Percentiles rank a stretch among this genome's conserved stretches.
Evolutionary conservation across 148 eudicot species (phyloP).

Genomic region (Selenicereus undatus): DNA sequence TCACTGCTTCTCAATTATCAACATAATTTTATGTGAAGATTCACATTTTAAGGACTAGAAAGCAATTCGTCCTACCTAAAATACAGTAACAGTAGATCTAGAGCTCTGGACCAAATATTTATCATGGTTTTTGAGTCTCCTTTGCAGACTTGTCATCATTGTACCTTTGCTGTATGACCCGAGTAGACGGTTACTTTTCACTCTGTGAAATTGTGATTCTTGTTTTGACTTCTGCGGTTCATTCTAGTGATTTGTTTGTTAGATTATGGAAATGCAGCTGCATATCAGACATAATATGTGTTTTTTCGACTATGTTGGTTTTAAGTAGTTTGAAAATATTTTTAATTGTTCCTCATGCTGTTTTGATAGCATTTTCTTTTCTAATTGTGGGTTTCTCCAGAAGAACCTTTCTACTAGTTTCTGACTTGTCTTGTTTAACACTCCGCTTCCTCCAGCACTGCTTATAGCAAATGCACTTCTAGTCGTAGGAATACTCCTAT

Average conservation of each 20-base stretch:
- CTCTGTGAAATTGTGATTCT: background rate
- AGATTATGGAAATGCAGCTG: background rate
- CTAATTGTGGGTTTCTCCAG: too few species aligned
- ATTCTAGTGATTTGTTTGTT: background rate
- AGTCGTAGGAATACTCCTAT: background rate
- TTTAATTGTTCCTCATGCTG: background rate
- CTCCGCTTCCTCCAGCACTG: background rate
- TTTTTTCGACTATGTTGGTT: background rate
- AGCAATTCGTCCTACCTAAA: too few species aligned
- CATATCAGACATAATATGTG: too few species aligned
- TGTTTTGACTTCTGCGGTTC: too few species aligned
- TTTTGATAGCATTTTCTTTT: background rate
- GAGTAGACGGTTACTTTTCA: background rate
- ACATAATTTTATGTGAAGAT: too few species aligned
- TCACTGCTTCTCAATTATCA: background rate
- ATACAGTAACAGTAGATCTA: too few species aligned
- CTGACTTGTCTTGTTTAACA: background rate
- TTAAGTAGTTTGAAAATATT: background rate
- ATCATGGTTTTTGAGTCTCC: background rate
- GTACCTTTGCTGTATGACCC: background rate
- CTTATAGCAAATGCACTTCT: background rate
- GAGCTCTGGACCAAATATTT: too few species aligned
- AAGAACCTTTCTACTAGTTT: background rate
- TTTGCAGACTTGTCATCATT: background rate
- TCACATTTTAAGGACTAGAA: too few species aligned